Percentiles rank a stretch among this genome's conserved stretches.
Conservation (phyloP, 139 green algal species). For the Pseudopediastrum boryanum region DNA sequence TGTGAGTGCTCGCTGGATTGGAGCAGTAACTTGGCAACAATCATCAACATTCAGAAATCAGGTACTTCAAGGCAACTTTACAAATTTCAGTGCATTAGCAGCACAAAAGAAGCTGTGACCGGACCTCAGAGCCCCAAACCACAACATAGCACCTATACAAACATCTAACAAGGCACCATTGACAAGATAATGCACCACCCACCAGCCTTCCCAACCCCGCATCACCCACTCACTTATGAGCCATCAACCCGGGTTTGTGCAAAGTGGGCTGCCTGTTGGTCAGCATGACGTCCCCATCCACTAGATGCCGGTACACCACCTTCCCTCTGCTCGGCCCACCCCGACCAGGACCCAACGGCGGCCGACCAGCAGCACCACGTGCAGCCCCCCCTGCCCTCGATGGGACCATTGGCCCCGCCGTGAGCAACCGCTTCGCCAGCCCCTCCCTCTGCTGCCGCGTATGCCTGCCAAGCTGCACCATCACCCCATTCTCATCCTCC, state of each 20-base stretch:
- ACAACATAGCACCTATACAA: background rate
- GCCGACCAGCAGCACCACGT: conserved; percentile 38
- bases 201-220: background rate
- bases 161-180: background rate
- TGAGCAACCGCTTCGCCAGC: conserved; percentile 84
- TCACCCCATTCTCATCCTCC: conserved; percentile 83
- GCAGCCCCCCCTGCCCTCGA: conserved; percentile 37
- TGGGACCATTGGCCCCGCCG: conserved; percentile 6
- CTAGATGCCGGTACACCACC: conserved; percentile 92
- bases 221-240: conserved; percentile 54
- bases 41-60: too few species aligned
- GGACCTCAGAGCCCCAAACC: too few species aligned
- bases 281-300: conserved; percentile 95
- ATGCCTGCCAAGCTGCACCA: conserved; percentile 65
- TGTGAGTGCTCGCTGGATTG: too few species aligned
- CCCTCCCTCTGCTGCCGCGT: conserved; percentile 61
- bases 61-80: too few species aligned
- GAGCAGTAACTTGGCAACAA: too few species aligned
- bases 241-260: conserved; percentile 92
- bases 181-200: background rate
- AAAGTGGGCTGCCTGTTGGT: conserved; percentile 99
- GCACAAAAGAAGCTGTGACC: too few species aligned
- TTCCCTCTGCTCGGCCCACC: conserved; percentile 31
- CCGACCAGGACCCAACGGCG: conserved; percentile 10
- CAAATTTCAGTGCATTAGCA: too few species aligned